Base-by-base conservation (phyloP, 352 stramenopile species). In the Phytophthora podocarpi region DNA sequence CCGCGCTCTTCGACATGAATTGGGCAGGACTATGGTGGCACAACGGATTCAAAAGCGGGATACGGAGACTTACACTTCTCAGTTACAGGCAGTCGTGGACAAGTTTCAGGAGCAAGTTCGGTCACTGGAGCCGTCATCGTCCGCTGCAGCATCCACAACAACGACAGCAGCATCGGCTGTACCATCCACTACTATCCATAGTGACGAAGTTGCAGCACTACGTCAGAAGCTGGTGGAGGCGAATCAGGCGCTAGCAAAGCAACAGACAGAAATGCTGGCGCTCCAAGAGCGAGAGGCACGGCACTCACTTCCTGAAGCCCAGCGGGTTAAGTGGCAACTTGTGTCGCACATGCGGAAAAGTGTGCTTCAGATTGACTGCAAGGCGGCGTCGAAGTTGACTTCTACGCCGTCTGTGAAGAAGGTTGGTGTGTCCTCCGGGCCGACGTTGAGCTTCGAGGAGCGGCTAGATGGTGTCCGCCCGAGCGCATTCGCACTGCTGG, bases 151-250 rank as follows among this genome's bases (percentile, higher is more conserved):
- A 26, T 35, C 55, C 31, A 39, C 48, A 45, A 60, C 23, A 50
- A 26, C 53, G 13, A 49, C 39, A 41, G 2, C 12, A 35, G 15
- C 34, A 30, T 12, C 11, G n/a, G 3, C 47, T 41, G 28, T 27
- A 30, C 0, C 50, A 48, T 31, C 47, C n/a, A 63, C 48, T 41
- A 31, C 58, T 23, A 43, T 59, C 11, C 66, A 61, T 48, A 72
- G 70, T 23, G 74, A 85, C 34, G 80, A 91, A 27, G 49, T 89
- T n/a, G 69, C 71, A 31, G 58, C 76, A 8, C 49, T 92, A 30
- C 74, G 80, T 13, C 76, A 85, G 42, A 85, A 92, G 40, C 65
- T 92, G 2, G 49, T 90, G 21, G 78, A 92, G 31, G 70, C 82
- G 15, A 89, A 92, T 7, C 76, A 90, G 26, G 68, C 78, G 5